Evolutionary conservation across 805 yeast genomes (phyloP), one percentile per base, ranked within the genome.

Genomic region (Kurtzmaniella fragi): DNA sequence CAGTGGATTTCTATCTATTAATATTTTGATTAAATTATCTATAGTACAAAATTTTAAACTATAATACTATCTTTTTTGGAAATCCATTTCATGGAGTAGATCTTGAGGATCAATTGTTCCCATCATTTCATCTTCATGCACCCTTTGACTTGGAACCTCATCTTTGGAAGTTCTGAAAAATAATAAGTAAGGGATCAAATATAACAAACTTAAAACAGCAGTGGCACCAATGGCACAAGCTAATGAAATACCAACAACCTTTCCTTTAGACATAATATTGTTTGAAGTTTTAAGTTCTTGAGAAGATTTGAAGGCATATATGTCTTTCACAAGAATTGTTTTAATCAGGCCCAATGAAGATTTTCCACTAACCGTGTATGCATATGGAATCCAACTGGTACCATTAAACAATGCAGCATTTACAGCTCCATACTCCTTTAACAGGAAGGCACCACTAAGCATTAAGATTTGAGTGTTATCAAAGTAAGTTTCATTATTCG

Each of bases 351-450:
- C 74, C 4, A 61, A 32, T 26, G 46, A 34, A 23, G 43, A 45
- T 8, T 42, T 33, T 1, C 34, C 31, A 2, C 45, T 37, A 10
- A 47, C 41, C 5, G 48, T 42, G 43, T 74, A 73, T 2, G 78
- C 53, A 42, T 71, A 77, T 10, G 95, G 95, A 25, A 62, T 51
- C 95, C 95, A 88, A 6, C 48, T 36, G 0, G 63, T 46, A 1
- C 95, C 89, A 52, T 86, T 78, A 59, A 58, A 86, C 23, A 76
- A 59, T 0, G 90, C 91, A 20, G 78, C 68, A 30, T 80, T 75
- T 2, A 75, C 78, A 17, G 60, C 53, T 0, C 90, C 93, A 50
- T 73, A 78, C 2, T 56, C 56, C 2, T 59, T 47, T 30, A 84
- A 52, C 3, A 59, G 53, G 33, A 85, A 64, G 20, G 55, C 46